A percentile compares a stretch with the other conserved stretches of the same genome.
Evolutionary conservation across 768 basidiomycete genomes (phyloP).

Genomic region (Mycena galericulata): DNA sequence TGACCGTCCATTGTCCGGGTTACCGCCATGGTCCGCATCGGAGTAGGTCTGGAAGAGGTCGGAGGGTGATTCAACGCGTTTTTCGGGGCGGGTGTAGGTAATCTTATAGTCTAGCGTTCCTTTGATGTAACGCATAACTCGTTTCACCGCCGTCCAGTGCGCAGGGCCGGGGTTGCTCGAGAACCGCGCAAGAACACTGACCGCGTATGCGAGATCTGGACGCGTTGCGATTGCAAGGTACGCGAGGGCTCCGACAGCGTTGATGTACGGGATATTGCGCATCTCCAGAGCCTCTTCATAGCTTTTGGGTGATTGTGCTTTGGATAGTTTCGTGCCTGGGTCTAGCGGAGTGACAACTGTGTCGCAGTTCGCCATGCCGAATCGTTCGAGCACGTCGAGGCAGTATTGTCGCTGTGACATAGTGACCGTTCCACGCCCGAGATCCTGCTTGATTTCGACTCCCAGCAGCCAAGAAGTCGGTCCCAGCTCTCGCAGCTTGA

Average conservation of each 20-base stretch:
- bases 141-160: conserved; percentile 5
- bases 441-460: conserved; percentile 42
- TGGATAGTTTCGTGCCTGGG: not conserved
- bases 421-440: conserved; percentile 41
- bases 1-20: not conserved
- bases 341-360: conserved; percentile 3
- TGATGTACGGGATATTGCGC: not conserved
- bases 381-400: conserved; percentile 38
- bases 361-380: conserved; percentile 22
- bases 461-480: conserved; percentile 45
- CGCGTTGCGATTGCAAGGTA: not conserved
- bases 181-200: conserved; percentile 6
- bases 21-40: conserved; percentile 40
- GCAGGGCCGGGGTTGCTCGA: not conserved
- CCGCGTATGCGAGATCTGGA: not conserved
- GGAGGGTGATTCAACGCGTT: conserved; percentile 34
- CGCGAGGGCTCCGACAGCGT: not conserved
- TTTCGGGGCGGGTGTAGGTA: not conserved
- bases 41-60: conserved; percentile 39
- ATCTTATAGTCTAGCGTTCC: conserved; percentile 1
- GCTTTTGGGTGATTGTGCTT: not conserved
- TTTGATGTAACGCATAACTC: not conserved
- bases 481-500: conserved; percentile 48
- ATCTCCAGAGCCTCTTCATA: not conserved
- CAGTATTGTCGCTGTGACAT: conserved; percentile 38